Evolutionary conservation across 352 stramenopile species (phyloP).

Genomic region (Phytopythium helicoides): DNA sequence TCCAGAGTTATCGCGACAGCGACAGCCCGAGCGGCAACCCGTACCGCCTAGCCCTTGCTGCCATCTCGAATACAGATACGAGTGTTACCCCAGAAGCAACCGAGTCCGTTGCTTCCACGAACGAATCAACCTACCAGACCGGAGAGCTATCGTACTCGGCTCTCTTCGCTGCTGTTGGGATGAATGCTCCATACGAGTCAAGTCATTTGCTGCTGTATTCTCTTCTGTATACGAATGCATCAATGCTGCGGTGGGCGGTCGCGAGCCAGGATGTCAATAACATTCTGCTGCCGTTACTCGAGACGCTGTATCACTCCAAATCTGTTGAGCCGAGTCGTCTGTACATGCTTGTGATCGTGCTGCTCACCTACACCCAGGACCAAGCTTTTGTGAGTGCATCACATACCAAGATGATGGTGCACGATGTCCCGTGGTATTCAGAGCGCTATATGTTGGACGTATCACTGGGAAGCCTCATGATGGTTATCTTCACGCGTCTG

Average conservation of each 20-base stretch:
- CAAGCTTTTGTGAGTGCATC: conserved; percentile 52
- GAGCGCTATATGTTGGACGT: conserved; percentile 79
- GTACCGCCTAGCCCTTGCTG: conserved; percentile 54
- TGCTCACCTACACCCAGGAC: conserved; percentile 70
- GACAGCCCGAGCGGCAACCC: conserved; percentile 48
- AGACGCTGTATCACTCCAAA: conserved; percentile 67
- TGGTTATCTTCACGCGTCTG: conserved; percentile 75
- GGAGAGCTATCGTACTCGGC: conserved; percentile 40
- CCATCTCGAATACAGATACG: conserved; percentile 29
- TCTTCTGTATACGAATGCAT: conserved; percentile 59
- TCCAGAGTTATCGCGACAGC: conserved; percentile 67
- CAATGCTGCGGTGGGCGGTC: conserved; percentile 48
- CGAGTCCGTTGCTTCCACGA: too few relatives aligned
- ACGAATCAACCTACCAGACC: background rate
- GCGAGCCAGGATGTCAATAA: conserved; percentile 39
- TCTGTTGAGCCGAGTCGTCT: conserved; percentile 60
- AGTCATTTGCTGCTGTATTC: conserved; percentile 77
- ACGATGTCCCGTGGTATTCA: conserved; percentile 70
- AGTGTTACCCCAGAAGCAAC: background rate
- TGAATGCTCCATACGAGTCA: conserved; percentile 57
- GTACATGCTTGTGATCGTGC: conserved; percentile 71
- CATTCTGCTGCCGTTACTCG: conserved; percentile 61
- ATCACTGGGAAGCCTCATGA: conserved; percentile 68
- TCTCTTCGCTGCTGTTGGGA: conserved; percentile 49
- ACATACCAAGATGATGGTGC: conserved; percentile 59